Evolutionary conservation across 352 stramenopile species (phyloP).

Genomic region (Phytophthora crassamura): DNA sequence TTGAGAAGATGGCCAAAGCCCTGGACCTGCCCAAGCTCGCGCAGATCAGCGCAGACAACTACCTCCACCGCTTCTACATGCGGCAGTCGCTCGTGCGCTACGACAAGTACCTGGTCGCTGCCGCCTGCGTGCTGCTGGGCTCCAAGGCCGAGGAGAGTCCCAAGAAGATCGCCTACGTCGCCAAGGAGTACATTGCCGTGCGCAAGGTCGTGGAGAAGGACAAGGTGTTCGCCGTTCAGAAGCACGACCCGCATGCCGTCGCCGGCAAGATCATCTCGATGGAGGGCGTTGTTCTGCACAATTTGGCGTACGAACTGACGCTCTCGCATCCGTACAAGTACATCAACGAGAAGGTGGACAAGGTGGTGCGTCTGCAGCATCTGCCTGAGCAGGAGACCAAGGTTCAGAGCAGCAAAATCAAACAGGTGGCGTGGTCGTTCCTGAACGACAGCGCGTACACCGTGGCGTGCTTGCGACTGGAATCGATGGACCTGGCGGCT

Average conservation of each 20-base stretch:
- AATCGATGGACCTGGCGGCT: slow-evolving; percentile 73
- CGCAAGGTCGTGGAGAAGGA: slow-evolving; percentile 78
- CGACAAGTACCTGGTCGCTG: slow-evolving; percentile 86
- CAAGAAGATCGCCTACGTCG: slow-evolving; percentile 82
- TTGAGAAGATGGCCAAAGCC: slow-evolving; percentile 85
- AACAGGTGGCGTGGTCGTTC: slow-evolving; percentile 90
- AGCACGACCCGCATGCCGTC: slow-evolving; percentile 73
- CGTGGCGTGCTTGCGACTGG: slow-evolving; percentile 77
- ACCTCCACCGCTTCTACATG: slow-evolving; percentile 91
- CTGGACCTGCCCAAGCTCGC: slow-evolving; percentile 84
- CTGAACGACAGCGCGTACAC: slow-evolving; percentile 91
- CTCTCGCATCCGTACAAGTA: slow-evolving; percentile 88
- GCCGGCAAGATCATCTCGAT: slow-evolving; percentile 84
- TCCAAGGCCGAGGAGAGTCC: slow-evolving; percentile 87
- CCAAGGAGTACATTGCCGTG: slow-evolving; percentile 76
- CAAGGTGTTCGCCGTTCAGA: slow-evolving; percentile 80
- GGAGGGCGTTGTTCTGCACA: slow-evolving; percentile 86
- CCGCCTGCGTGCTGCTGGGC: slow-evolving; percentile 81
- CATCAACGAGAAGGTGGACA: slow-evolving; percentile 90
- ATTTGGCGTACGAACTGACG: slow-evolving; percentile 84
- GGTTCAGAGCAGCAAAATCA: slow-evolving; percentile 77
- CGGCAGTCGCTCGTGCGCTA: slow-evolving; percentile 85
- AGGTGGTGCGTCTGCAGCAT: slow-evolving; percentile 70
- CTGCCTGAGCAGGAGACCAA: slow-evolving; percentile 61
- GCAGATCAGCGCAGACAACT: slow-evolving; percentile 86